A percentile compares a stretch with the other conserved stretches of the same genome.
Conservation (phyloP, 1,284 basidiomycete genomes). For the Ustilago tritici region DNA sequence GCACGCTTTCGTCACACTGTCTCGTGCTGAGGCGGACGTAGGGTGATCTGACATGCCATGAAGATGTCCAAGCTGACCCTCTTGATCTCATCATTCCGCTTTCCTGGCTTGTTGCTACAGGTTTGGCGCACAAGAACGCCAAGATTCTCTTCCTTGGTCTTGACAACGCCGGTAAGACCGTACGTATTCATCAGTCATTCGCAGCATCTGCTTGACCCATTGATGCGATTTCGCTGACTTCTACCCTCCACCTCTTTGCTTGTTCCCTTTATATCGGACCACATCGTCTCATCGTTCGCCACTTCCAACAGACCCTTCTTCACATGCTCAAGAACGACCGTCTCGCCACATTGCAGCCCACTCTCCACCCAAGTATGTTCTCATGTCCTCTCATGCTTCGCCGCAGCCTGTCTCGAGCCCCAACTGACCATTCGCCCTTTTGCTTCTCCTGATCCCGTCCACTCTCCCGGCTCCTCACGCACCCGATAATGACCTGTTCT, state of each 20-base stretch:
- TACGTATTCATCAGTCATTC: conserved; percentile 71
- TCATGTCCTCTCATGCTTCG: no score
- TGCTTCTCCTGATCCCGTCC: neutral
- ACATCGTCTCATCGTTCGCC: neutral
- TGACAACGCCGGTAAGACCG: conserved; percentile 99
- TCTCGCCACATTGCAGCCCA: conserved; percentile 96
- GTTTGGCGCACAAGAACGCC: conserved; percentile 97
- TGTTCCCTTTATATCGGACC: neutral
- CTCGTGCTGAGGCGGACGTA: neutral
- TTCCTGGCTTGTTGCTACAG: conserved; percentile 65
- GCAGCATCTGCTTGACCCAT: neutral
- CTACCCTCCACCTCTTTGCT: neutral
- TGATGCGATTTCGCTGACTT: neutral
- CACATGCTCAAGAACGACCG: conserved; percentile 99
- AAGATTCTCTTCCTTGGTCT: conserved; percentile 98
- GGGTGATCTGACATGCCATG: neutral
- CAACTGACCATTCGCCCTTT: conserved; percentile 36
- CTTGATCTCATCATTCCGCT: neutral
- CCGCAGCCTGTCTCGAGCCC: neutral
- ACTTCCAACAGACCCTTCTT: conserved; percentile 82
- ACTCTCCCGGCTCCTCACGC: neutral
- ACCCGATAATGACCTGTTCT: conserved; percentile 17
- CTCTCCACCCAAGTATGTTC: conserved; percentile 92
- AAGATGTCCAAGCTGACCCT: neutral
- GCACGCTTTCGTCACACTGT: neutral